phyloP scores from a whole-genome alignment of 306 rosid species.

The Ormosia emarginata region DNA sequence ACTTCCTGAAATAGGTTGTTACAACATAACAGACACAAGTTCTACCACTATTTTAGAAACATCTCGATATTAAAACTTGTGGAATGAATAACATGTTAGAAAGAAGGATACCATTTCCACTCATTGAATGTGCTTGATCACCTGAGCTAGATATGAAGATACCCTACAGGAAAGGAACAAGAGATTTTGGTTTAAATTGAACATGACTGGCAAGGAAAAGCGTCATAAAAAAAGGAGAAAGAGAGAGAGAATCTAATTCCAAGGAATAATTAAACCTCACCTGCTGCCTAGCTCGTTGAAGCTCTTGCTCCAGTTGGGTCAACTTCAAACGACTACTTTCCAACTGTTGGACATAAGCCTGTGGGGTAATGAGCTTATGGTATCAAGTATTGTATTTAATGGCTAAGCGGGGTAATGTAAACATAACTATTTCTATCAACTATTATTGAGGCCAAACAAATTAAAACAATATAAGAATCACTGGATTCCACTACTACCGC shows the following conservation, averaged over 20 bases:
- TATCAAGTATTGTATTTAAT: background rate
- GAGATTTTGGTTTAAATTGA: background rate
- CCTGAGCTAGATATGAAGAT: constrained; percentile 73
- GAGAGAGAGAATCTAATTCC: background rate
- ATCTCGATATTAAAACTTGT: constrained; percentile 2
- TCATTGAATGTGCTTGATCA: constrained; percentile 69
- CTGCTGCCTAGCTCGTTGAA: constrained; percentile 88
- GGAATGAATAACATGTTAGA: constrained; percentile 4
- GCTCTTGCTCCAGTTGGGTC: constrained; percentile 88
- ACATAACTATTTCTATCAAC: background rate
- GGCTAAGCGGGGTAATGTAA: background rate
- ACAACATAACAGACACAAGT: background rate
- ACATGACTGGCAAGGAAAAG: background rate
- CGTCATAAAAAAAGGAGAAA: background rate
- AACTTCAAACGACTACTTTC: constrained; percentile 86
- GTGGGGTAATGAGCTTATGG: background rate
- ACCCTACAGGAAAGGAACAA: constrained; percentile 42
- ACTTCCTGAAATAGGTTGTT: background rate
- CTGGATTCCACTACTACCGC: background rate
- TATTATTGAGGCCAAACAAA: background rate
- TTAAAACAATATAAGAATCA: background rate
- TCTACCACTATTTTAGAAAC: background rate
- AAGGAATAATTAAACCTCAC: constrained; percentile 27
- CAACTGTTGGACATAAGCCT: constrained; percentile 90
- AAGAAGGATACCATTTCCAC: constrained; percentile 76